Conservation (phyloP, 257 asterid genomes). For the Solanum piurae region DNA sequence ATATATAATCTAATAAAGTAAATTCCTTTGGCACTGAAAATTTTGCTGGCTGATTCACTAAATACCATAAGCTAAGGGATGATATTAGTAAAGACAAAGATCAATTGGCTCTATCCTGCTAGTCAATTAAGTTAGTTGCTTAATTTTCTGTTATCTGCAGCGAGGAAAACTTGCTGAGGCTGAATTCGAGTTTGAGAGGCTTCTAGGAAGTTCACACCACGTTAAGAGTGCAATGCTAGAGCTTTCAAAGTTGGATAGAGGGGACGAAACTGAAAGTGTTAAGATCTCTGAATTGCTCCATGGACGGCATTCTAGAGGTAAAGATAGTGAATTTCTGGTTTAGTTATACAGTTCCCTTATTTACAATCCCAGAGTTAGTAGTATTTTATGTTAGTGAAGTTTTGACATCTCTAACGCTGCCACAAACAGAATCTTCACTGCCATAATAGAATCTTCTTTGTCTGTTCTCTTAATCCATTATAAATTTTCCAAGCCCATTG, state of each 20-base stretch:
- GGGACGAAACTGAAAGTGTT: conserved; percentile 46
- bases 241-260: conserved; percentile 63
- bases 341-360: neutral
- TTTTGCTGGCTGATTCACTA: neutral
- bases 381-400: neutral
- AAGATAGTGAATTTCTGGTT: neutral
- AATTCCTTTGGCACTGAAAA: neutral
- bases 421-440: neutral
- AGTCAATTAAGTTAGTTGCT: neutral
- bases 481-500: conserved; percentile 18
- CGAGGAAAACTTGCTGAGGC: conserved; percentile 79
- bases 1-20: neutral
- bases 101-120: neutral
- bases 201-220: conserved; percentile 68
- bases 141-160: conserved; percentile 17
- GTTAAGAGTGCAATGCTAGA: conserved; percentile 66
- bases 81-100: neutral
- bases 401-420: neutral
- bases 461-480: neutral
- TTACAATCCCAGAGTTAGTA: neutral
- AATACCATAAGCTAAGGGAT: neutral
- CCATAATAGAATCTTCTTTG: neutral
- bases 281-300: conserved; percentile 45
- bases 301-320: conserved; percentile 87
- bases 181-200: conserved; percentile 65